Percentiles rank a stretch among this genome's conserved stretches.
phyloP scores from a whole-genome alignment of 768 basidiomycete species.

The Mycena metata region DNA sequence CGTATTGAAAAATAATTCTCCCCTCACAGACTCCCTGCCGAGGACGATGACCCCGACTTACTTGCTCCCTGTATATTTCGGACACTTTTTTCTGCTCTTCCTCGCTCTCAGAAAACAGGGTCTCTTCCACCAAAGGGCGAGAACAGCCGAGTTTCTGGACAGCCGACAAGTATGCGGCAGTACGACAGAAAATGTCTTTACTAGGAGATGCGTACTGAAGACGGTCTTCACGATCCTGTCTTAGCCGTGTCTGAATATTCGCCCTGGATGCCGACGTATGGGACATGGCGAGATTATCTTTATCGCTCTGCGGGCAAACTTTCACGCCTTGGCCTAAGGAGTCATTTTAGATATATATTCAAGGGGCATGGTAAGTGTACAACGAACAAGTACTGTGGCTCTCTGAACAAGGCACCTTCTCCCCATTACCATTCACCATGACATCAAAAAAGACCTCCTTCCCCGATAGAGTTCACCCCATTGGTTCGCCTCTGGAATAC shows the following conservation, averaged over 20 bases:
- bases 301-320: constrained; percentile 2
- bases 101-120: not conserved
- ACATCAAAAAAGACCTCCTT: not conserved
- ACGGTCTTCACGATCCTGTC: not conserved
- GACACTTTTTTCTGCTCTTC: not conserved
- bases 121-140: not conserved
- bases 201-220: constrained; percentile 1
- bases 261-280: not conserved
- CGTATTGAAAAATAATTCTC: not conserved
- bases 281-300: not conserved
- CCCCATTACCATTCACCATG: not conserved
- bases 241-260: not conserved
- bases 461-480: not conserved
- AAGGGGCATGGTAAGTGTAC: not conserved
- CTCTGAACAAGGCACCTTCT: not conserved
- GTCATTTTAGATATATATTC: not conserved
- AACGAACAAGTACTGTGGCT: constrained; percentile 20
- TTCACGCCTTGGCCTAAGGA: constrained; percentile 13
- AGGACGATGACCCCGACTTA: not conserved
- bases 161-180: constrained; percentile 8
- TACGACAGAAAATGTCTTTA: constrained; percentile 15
- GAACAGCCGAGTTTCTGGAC: not conserved
- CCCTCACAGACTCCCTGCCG: constrained; percentile 4
- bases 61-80: not conserved
- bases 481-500: constrained; percentile 6